Conservation (phyloP, 768 basidiomycete species). For the Termitomyces sp. region DNA sequence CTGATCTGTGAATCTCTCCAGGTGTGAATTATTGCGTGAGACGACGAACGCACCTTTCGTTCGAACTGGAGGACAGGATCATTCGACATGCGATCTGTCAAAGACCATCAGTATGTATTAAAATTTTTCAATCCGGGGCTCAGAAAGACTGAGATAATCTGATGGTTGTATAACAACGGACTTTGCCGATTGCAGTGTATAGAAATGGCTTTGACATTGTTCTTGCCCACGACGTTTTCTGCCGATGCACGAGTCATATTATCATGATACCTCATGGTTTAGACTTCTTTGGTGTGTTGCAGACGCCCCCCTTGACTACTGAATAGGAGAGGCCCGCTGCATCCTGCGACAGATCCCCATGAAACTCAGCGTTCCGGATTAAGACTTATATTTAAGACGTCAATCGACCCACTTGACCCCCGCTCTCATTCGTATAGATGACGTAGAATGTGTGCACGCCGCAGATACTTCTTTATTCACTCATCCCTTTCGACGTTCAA, state of each 20-base stretch:
- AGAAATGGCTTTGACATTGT: neutral
- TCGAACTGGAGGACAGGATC: neutral
- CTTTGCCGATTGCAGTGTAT: neutral
- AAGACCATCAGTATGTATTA: neutral
- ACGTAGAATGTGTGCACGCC: neutral
- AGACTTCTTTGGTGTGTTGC: neutral
- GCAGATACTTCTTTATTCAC: neutral
- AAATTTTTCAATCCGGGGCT: neutral
- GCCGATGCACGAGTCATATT: neutral
- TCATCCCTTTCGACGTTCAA: neutral
- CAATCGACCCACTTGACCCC: neutral
- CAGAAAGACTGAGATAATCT: neutral
- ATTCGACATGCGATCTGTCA: neutral
- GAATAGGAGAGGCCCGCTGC: neutral
- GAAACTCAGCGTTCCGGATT: neutral
- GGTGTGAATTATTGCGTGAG: neutral
- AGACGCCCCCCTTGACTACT: neutral
- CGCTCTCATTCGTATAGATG: neutral
- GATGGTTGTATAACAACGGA: neutral
- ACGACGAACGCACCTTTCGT: neutral
- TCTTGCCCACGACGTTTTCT: neutral
- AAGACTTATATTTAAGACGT: neutral
- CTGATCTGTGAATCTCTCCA: neutral
- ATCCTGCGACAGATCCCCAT: neutral
- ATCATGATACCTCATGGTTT: neutral